Percentiles rank a stretch among this genome's conserved stretches.
phyloP scores from a whole-genome alignment of 805 yeast genomes.

The Lachancea mirantina region DNA sequence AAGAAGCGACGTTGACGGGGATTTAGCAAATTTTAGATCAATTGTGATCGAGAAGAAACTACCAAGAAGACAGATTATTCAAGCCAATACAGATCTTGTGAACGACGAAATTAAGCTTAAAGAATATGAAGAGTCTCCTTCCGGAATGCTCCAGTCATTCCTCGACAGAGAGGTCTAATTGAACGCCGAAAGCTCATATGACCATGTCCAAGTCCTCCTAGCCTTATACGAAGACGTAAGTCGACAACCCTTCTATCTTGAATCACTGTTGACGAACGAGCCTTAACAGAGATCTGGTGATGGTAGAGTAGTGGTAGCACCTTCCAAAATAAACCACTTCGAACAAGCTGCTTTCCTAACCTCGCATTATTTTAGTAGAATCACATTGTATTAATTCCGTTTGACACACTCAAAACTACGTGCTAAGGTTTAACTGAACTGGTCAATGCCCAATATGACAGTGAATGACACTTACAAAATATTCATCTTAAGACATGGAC shows the following conservation, averaged over 20 bases:
- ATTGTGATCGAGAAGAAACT: conserved; percentile 62
- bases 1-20: conserved; percentile 60
- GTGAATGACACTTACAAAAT: conserved; percentile 22
- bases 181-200: too few relatives aligned
- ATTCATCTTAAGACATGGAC: conserved; percentile 67
- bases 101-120: conserved; percentile 38
- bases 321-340: too few relatives aligned
- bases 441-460: too few relatives aligned
- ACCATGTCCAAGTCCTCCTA: too few relatives aligned
- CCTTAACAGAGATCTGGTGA: too few relatives aligned
- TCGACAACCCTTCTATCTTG: too few relatives aligned
- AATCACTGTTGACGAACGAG: too few relatives aligned
- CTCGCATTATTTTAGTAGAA: neutral
- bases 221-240: too few relatives aligned
- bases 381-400: neutral
- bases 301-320: too few relatives aligned
- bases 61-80: conserved; percentile 80
- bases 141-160: conserved; percentile 76
- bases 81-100: conserved; percentile 58
- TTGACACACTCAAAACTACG: too few relatives aligned
- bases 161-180: conserved; percentile 47
- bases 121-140: conserved; percentile 67
- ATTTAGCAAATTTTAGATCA: conserved; percentile 58
- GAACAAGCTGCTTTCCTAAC: too few relatives aligned
- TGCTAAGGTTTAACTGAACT: too few relatives aligned